Conservation (phyloP, 2,329 filamentous ascomycete genomes). For the Colletotrichum australisinense region DNA sequence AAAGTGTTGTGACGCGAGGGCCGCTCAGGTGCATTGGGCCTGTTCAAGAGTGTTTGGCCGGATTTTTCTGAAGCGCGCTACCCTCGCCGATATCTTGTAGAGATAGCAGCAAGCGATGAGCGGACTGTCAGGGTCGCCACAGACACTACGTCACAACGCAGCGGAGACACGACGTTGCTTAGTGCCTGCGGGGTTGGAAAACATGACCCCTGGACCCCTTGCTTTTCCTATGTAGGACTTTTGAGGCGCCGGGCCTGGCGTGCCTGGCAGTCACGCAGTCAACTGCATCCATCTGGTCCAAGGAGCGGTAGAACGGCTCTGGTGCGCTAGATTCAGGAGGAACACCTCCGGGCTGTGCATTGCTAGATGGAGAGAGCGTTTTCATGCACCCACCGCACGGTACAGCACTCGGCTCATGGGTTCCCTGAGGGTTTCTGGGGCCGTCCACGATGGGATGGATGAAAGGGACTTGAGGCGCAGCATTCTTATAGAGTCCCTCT, state of each 20-base stretch:
- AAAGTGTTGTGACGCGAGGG: not conserved
- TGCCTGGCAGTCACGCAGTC: not conserved
- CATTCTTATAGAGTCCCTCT: not conserved
- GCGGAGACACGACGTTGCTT: not conserved
- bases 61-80: slow-evolving; percentile 3
- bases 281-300: not conserved
- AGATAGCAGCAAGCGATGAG: not conserved
- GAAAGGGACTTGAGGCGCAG: not conserved
- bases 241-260: not conserved
- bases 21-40: not conserved
- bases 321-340: slow-evolving; percentile 1
- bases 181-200: not conserved
- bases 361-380: not conserved
- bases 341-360: slow-evolving; percentile 11
- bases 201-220: not conserved
- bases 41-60: not conserved
- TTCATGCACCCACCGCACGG: not conserved
- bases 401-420: not conserved
- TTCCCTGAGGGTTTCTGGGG: not conserved
- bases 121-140: not conserved
- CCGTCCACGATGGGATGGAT: not conserved
- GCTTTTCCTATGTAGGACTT: not conserved
- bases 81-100: not conserved
- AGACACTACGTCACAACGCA: slow-evolving; percentile 24
- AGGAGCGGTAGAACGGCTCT: not conserved